Conservation (phyloP, 164 flowering plant species). For the Chimonanthus salicifolius region DNA sequence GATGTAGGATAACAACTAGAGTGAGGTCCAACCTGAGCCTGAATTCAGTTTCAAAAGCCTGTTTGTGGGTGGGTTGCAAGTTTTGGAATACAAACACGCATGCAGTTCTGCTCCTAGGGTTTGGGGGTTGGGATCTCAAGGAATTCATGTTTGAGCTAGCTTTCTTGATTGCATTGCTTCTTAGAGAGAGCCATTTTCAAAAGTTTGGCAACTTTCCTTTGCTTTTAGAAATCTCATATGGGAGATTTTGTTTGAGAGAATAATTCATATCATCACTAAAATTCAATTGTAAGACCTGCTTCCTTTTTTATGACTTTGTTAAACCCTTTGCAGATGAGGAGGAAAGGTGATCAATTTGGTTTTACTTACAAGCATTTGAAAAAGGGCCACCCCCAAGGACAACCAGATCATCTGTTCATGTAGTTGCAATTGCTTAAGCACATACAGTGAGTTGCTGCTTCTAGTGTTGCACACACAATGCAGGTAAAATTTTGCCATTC, state of each 20-base stretch:
- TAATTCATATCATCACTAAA: not conserved
- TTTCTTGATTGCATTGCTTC: too few species aligned
- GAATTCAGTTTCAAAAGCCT: too few species aligned
- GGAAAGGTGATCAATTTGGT: conserved; percentile 24
- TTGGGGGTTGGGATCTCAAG: too few species aligned
- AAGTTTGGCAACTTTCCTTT: too few species aligned
- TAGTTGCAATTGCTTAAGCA: conserved; percentile 20
- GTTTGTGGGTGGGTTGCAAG: too few species aligned
- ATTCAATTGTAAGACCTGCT: not conserved
- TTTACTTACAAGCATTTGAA: not conserved
- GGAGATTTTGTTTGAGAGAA: not conserved
- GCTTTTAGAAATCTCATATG: too few species aligned
- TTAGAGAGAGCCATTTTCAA: too few species aligned
- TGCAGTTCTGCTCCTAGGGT: too few species aligned
- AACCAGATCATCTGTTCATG: conserved; percentile 8
- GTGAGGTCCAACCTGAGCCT: too few species aligned
- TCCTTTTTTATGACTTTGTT: conserved; percentile 1
- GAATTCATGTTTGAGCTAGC: too few species aligned
- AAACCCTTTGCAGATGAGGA: conserved; percentile 27
- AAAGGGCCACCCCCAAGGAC: conserved; percentile 10
- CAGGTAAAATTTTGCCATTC: conserved; percentile 16
- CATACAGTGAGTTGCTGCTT: conserved; percentile 13
- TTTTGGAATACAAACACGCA: too few species aligned
- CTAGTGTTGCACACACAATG: conserved; percentile 6
- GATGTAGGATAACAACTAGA: too few species aligned